Evolutionary conservation across 179 eudicot genomes (phyloP).

Genomic region (Monotropa hypopitys): DNA sequence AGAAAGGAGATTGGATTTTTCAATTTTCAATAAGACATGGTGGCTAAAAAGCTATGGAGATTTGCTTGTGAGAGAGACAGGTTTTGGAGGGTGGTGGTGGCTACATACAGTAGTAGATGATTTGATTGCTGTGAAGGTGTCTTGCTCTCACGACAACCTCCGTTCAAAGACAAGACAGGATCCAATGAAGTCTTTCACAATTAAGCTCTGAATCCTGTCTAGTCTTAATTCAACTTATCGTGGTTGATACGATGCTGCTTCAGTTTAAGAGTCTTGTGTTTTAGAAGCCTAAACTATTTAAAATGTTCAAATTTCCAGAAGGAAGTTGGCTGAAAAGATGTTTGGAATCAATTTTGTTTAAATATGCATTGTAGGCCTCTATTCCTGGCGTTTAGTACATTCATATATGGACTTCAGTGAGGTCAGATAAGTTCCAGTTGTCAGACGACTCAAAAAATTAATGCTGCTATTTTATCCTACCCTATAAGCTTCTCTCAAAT

Average conservation of each 20-base stretch:
- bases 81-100: not conserved
- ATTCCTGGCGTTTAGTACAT: not conserved
- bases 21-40: not conserved
- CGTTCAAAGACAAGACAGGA: not conserved
- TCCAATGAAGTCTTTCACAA: not conserved
- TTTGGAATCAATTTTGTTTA: not conserved
- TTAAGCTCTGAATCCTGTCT: not conserved
- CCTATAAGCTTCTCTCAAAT: constrained; percentile 1
- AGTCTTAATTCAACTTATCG: not conserved
- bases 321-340: not conserved
- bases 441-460: not conserved
- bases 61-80: not conserved
- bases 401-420: not conserved
- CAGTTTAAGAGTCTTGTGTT: not conserved
- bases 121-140: not conserved
- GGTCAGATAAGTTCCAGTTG: not conserved
- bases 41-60: not conserved
- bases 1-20: not conserved
- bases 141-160: not conserved
- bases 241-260: not conserved
- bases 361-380: not conserved
- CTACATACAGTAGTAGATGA: not conserved
- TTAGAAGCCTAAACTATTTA: not conserved
- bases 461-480: not conserved
- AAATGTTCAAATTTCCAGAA: not conserved